A percentile compares a stretch with the other conserved stretches of the same genome.
These are phyloP conservation scores for Wickerhamomyces sp. DNA, from an alignment of 1,139 yeast genomes.

Conservation along the genomic window DNA sequence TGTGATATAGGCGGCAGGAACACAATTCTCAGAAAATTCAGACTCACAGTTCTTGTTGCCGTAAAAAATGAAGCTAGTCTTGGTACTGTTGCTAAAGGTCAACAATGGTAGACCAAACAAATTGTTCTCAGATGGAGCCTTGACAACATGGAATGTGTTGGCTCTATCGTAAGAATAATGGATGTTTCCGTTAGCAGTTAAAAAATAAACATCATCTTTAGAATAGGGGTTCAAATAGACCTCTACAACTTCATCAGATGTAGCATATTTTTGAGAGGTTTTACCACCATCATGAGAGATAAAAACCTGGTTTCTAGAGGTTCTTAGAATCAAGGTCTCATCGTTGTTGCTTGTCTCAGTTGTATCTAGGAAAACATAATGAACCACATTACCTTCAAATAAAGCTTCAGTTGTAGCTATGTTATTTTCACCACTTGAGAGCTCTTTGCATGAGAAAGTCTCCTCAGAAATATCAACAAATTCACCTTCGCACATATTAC, in stretches of 20 bases:
- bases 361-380: constrained; percentile 52
- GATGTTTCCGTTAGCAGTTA: constrained; percentile 47
- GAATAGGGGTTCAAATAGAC: constrained; percentile 57
- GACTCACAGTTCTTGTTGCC: constrained; percentile 54
- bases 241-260: constrained; percentile 46
- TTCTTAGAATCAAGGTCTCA: constrained; percentile 70
- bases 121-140: constrained; percentile 49
- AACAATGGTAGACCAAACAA: constrained; percentile 36
- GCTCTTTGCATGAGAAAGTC: constrained; percentile 28
- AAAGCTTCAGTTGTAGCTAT: constrained; percentile 21
- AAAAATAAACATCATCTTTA: constrained; percentile 60
- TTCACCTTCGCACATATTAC: constrained; percentile 40
- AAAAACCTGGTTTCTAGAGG: constrained; percentile 46
- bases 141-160: constrained; percentile 38
- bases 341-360: constrained; percentile 38
- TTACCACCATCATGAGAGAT: constrained; percentile 81
- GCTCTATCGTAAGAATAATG: constrained; percentile 70
- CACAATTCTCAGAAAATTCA: constrained; percentile 40
- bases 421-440: constrained; percentile 6
- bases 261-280: constrained; percentile 44
- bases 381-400: constrained; percentile 43
- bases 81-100: constrained; percentile 53
- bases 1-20: constrained; percentile 54
- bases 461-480: constrained; percentile 4
- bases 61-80: constrained; percentile 59